These are phyloP conservation scores for Orobanche coerulescens DNA, from an alignment of 257 asterid species.

Conservation along the genomic window DNA sequence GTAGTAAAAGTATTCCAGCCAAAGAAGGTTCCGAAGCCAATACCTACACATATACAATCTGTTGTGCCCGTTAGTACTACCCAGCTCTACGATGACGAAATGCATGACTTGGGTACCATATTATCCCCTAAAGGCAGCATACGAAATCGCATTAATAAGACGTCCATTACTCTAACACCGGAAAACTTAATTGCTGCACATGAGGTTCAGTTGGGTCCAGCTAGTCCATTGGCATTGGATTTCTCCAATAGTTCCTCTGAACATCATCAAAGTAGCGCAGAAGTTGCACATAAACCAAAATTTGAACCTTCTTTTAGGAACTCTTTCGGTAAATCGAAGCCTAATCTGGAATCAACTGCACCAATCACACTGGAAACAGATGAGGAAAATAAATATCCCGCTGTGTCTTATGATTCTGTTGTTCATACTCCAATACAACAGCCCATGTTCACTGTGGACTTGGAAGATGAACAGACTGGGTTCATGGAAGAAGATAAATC, in stretches of 20 bases:
- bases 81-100: constrained; percentile 45
- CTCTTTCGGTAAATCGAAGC: constrained; percentile 41
- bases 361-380: constrained; percentile 28
- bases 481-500: constrained; percentile 36
- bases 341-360: constrained; percentile 30
- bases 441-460: constrained; percentile 29
- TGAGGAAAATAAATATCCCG: constrained; percentile 30
- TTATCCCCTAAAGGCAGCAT: constrained; percentile 41
- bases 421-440: constrained; percentile 29
- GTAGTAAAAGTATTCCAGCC: constrained; percentile 25
- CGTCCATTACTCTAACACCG: constrained; percentile 23
- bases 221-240: constrained; percentile 29
- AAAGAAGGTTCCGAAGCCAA: constrained; percentile 32
- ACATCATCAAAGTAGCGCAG: constrained; percentile 29
- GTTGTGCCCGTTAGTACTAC: constrained; percentile 31
- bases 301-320: constrained; percentile 35
- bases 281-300: constrained; percentile 32
- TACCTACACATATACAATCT: constrained; percentile 21
- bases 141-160: constrained; percentile 25
- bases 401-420: constrained; percentile 33
- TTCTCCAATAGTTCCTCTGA: constrained; percentile 33
- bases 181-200: constrained; percentile 17
- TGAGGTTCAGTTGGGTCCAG: constrained; percentile 36
- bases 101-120: constrained; percentile 38
- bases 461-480: constrained; percentile 33